A percentile compares a stretch with the other conserved stretches of the same genome.
Conservation (phyloP, 371 early-diverging fungal species). For the Phascolomyces articulosus region DNA sequence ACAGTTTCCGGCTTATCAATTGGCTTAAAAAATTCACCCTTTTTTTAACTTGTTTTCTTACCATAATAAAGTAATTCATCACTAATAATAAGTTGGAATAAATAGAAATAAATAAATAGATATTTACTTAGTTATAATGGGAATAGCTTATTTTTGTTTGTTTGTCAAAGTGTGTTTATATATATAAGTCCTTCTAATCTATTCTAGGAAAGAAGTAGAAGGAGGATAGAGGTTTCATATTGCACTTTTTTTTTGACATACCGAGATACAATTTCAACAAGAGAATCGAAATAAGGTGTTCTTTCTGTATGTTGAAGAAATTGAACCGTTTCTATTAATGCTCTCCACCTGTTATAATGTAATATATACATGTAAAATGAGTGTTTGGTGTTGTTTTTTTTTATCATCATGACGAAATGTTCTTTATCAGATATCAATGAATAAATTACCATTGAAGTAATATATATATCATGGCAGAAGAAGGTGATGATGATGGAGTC, state of each 20-base stretch:
- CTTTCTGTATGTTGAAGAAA: slow-evolving; percentile 11
- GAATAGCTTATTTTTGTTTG: slow-evolving; percentile 3
- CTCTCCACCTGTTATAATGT: slow-evolving; percentile 17
- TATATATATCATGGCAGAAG: neutral
- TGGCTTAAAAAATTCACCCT: neutral
- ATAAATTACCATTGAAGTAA: slow-evolving; percentile 12
- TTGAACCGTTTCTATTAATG: slow-evolving; percentile 11
- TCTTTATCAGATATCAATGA: neutral
- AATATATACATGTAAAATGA: neutral
- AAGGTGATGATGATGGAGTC: neutral
- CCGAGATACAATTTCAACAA: slow-evolving; percentile 22
- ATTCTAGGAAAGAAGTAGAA: no score
- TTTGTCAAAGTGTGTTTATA: no score
- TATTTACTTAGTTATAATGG: neutral
- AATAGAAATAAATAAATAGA: slow-evolving; percentile 2
- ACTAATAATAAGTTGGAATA: slow-evolving; percentile 2
- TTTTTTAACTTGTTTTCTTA: neutral
- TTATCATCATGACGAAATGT: no score
- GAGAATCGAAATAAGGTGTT: slow-evolving; percentile 15
- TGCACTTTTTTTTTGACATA: slow-evolving; percentile 11
- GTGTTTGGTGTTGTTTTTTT: no score
- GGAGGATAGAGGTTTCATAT: no score
- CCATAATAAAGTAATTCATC: slow-evolving; percentile 16
- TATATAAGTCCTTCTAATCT: no score
- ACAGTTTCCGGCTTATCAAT: slow-evolving; percentile 4